Evolutionary conservation across 805 yeast genomes (phyloP).

Genomic region (Priceomyces carsonii): DNA sequence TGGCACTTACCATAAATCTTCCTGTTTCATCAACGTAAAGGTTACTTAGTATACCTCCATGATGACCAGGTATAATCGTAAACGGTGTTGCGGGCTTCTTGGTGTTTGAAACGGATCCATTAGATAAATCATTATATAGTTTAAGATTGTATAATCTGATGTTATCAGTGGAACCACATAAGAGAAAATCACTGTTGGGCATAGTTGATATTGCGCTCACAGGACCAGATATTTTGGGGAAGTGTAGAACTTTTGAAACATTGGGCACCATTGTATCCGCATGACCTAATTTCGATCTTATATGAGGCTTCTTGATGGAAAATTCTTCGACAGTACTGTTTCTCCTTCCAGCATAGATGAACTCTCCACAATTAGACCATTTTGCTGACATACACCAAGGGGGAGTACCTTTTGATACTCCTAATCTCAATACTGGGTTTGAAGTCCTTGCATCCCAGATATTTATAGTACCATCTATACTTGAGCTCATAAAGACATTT

Average conservation of each 20-base stretch:
- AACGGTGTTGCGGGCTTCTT: slow-evolving; percentile 65
- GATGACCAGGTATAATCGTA: slow-evolving; percentile 92
- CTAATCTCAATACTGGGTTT: slow-evolving; percentile 46
- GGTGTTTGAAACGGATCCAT: slow-evolving; percentile 24
- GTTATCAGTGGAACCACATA: slow-evolving; percentile 91
- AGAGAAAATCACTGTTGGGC: slow-evolving; percentile 76
- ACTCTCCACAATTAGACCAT: slow-evolving; percentile 85
- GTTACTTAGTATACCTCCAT: slow-evolving; percentile 83
- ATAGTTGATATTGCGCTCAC: slow-evolving; percentile 77
- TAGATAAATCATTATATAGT: slow-evolving; percentile 35
- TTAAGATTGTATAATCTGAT: slow-evolving; percentile 80
- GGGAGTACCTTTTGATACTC: slow-evolving; percentile 67
- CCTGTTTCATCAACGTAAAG: slow-evolving; percentile 84
- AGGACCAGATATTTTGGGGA: slow-evolving; percentile 89
- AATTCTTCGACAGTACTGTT: slow-evolving; percentile 83
- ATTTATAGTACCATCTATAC: slow-evolving; percentile 78
- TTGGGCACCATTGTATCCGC: slow-evolving; percentile 35
- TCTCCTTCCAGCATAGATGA: slow-evolving; percentile 81
- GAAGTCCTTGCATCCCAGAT: slow-evolving; percentile 77
- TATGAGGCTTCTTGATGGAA: slow-evolving; percentile 58
- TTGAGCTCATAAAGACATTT: slow-evolving; percentile 69
- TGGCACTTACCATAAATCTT: slow-evolving; percentile 82
- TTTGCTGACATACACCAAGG: slow-evolving; percentile 94
- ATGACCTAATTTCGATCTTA: slow-evolving; percentile 17
- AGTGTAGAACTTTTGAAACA: slow-evolving; percentile 59